Evolutionary conservation across 2,329 filamentous ascomycete species (phyloP), one percentile per base, ranked within the genome.

Genomic region (Boeremia lycopersici): DNA sequence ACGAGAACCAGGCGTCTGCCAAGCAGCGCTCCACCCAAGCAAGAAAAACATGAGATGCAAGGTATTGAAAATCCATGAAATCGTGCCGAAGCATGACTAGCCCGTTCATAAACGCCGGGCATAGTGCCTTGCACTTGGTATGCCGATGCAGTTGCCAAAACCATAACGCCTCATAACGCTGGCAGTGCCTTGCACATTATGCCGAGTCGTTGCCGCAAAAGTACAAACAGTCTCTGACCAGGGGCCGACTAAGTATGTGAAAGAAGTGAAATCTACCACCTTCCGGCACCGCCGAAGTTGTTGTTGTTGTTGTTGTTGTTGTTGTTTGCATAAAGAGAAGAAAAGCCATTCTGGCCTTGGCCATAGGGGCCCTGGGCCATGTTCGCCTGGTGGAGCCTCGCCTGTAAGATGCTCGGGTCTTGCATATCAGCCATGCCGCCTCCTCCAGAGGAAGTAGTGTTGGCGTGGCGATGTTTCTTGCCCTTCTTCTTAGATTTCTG

Each of bases 381-480:
- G 84, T 87, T 89, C 81, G 87, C 89, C 82, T 95, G 90, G 80
- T 96, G 93, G 85, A 96, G 89, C 85, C 93, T 91, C 79, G 91
- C 91, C 84, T 96, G 93, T 85, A 98, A 88, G 86, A 97, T 97
- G 86, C 91, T 96, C 85, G 93, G 93, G 91, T 98, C 93, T 85
- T 90, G 91, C 93, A 96, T 91, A 96, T 98, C 93, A 84, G 96
- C 93, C 93, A 97, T 87, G 84, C 91, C 93, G 90, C 91, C 91
- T 87, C 92, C 93, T 84, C 90, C 90, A 87, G 92, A 96, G 88
- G 93, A 98, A 90, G 93, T 96, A 93, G 93, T 97, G 91, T 97
- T 96, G 95, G 92, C 93, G 89, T 97, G 93, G 88, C 93, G 96
- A 86, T 97, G 93, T 91, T 97, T 97, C 88, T 96, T 97, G 84